phyloP scores from a whole-genome alignment of 1,284 basidiomycete species.

The Hymenochaete sp. region DNA sequence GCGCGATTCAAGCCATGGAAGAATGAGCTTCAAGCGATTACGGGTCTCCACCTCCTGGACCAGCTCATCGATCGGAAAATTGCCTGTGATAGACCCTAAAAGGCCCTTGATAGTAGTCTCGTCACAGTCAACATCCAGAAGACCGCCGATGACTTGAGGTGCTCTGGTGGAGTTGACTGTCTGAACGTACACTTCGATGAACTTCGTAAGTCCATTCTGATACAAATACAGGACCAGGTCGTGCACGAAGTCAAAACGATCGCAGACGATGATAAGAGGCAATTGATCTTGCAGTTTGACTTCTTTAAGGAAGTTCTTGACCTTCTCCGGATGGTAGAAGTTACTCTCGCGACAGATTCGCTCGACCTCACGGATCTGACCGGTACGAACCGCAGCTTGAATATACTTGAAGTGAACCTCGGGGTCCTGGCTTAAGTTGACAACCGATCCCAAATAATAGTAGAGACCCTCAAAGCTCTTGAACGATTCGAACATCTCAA shows the following conservation, averaged over 20 bases:
- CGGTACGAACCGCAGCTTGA: slow-evolving; percentile 96
- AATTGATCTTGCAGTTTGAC: slow-evolving; percentile 96
- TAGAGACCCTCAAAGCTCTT: slow-evolving; percentile 98
- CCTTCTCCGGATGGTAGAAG: slow-evolving; percentile 98
- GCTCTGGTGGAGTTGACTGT: slow-evolving; percentile 96
- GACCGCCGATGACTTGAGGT: slow-evolving; percentile 95
- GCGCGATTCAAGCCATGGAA: slow-evolving; percentile 93
- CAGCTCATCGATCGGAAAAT: slow-evolving; percentile 96
- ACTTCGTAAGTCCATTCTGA: slow-evolving; percentile 94
- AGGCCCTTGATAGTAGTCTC: slow-evolving; percentile 94
- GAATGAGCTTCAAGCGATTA: slow-evolving; percentile 92
- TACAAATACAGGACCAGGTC: slow-evolving; percentile 98
- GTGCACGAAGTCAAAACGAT: slow-evolving; percentile 99
- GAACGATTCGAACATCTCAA: slow-evolving; percentile 98
- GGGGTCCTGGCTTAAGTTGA: slow-evolving; percentile 92
- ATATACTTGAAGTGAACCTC: slow-evolving; percentile 99
- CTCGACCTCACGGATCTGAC: slow-evolving; percentile 98
- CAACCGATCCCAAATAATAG: slow-evolving; percentile 95
- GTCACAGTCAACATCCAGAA: slow-evolving; percentile 98
- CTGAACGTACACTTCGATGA: slow-evolving; percentile 99
- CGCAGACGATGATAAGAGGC: slow-evolving; percentile 99
- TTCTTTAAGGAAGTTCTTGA: slow-evolving; percentile 99
- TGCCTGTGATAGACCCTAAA: slow-evolving; percentile 89
- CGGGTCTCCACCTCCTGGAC: slow-evolving; percentile 96
- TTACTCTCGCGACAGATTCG: slow-evolving; percentile 98